These are phyloP conservation scores for Amylostereum chailletii DNA, from an alignment of 1,284 basidiomycete genomes.

Conservation along the genomic window DNA sequence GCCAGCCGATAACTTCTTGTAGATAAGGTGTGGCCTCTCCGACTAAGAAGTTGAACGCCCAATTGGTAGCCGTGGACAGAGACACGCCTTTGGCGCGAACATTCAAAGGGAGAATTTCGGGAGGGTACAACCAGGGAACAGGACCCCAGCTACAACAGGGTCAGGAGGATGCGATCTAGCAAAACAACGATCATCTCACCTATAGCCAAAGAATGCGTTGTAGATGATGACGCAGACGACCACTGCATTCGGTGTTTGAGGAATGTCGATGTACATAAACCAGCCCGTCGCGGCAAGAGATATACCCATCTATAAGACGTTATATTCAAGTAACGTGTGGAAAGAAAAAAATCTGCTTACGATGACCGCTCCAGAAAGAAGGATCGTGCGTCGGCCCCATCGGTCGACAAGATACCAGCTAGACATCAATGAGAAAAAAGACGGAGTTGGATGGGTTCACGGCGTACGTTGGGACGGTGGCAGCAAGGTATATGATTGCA, in stretches of 20 bases:
- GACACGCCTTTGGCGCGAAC: slow-evolving; percentile 94
- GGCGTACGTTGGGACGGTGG: slow-evolving; percentile 74
- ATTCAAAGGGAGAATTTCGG: slow-evolving; percentile 87
- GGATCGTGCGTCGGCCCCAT: slow-evolving; percentile 84
- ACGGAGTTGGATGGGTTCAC: neutral
- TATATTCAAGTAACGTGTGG: neutral
- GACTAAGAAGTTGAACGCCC: slow-evolving; percentile 87
- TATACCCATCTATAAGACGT: slow-evolving; percentile 56
- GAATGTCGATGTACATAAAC: slow-evolving; percentile 91
- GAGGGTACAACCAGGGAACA: slow-evolving; percentile 84
- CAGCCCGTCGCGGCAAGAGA: slow-evolving; percentile 76
- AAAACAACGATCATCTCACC: slow-evolving; percentile 23
- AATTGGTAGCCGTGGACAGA: slow-evolving; percentile 78
- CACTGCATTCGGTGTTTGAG: slow-evolving; percentile 81
- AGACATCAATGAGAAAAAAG: slow-evolving; percentile 13
- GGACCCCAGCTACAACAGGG: slow-evolving; percentile 46
- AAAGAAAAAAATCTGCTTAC: slow-evolving; percentile 34
- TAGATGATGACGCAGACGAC: slow-evolving; percentile 89
- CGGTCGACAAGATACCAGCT: slow-evolving; percentile 96
- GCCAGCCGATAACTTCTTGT: slow-evolving; percentile 88
- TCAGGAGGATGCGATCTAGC: too few species aligned
- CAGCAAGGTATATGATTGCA: slow-evolving; percentile 77
- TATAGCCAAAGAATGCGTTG: slow-evolving; percentile 91
- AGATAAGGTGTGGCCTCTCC: slow-evolving; percentile 86
- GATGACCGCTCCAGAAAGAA: slow-evolving; percentile 86